Base-by-base conservation (phyloP, 208 protist species). In the Wallacemonas rigidus region DNA sequence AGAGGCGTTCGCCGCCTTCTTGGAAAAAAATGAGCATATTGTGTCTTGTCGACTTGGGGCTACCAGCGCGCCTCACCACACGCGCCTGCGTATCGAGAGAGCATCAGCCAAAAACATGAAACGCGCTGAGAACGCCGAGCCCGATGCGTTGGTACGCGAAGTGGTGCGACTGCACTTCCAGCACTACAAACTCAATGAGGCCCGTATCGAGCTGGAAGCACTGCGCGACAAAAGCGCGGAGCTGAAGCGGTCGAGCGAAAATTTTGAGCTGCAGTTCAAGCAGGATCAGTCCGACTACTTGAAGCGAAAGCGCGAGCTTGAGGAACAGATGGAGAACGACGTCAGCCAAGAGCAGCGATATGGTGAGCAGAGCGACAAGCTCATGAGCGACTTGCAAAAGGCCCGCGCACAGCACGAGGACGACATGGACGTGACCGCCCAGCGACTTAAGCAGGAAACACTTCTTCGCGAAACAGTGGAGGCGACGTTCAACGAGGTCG, bases 121-220 rank as follows among this genome's bases (percentile, higher is more conserved):
- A 9, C 61, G 68, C 2, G 69, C 83, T 36, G 76, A 81, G 9
- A 88, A 92, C 51, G 75, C 76, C 8, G 84, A 89, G 72, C 76
- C 84, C 35, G 81, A 91, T 51, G 84, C 82, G n/a, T 86, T 97
- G 39, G 78, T 86, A 50, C 70, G 88, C 56, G 84, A 95, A 74
- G 77, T 97, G 56, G 85, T 97, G 44, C 83, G 83, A 0, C 79
- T 97, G 57, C 93, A 97, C 56, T 95, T 90, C 69, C 90, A 95
- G 65, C 88, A 84, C 75, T 97, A 95, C 77, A 97, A 97, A 76
- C 79, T 97, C 7, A 78, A 92, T 26, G 93, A 97, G 84, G 88
- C 93, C 15, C 79, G 83, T 39, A 48, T 81, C 26, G 90, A 95
- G 80, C 76, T 95, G 54, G 88, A 93, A 57, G 69, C 75, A 36